A percentile compares a stretch with the other conserved stretches of the same genome.
These are phyloP conservation scores for Angomonas deanei DNA, from an alignment of 208 protist genomes.

Conservation along the genomic window DNA sequence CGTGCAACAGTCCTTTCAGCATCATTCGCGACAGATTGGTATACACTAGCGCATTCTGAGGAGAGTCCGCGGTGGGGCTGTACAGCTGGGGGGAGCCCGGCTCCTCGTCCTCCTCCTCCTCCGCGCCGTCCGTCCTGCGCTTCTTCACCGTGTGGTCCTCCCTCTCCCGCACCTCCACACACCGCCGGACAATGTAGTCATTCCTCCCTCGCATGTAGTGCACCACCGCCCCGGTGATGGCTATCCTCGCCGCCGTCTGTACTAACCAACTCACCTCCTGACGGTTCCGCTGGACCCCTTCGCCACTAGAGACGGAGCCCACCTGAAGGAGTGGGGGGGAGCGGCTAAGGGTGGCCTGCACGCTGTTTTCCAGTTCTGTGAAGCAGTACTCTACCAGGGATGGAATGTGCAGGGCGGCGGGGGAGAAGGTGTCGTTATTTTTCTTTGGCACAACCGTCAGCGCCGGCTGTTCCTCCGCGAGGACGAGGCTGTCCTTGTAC, in stretches of 20 bases:
- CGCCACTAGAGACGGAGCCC: background rate
- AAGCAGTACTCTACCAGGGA: background rate
- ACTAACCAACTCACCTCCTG: constrained; percentile 39
- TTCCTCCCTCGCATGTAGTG: constrained; percentile 19
- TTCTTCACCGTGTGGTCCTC: background rate
- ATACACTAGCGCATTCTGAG: too few species aligned
- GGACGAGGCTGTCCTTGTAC: constrained; percentile 29
- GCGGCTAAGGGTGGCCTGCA: background rate
- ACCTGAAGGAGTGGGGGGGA: background rate
- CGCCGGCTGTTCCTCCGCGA: constrained; percentile 32
- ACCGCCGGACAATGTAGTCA: background rate
- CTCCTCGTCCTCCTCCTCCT: background rate
- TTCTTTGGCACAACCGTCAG: constrained; percentile 16
- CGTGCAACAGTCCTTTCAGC: constrained; percentile 57
- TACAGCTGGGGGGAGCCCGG: too few species aligned
- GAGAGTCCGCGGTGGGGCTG: too few species aligned
- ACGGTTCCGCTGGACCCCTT: constrained; percentile 2
- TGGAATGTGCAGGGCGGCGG: background rate
- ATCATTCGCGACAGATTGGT: constrained; percentile 31
- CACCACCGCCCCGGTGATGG: constrained; percentile 51
- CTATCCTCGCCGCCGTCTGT: constrained; percentile 44
- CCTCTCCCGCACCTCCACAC: background rate
- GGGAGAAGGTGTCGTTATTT: background rate
- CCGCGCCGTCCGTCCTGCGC: background rate
- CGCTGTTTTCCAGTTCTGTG: background rate